Evolutionary conservation across 805 yeast species (phyloP).

Genomic region (Cyberlindnera xylosilytica): DNA sequence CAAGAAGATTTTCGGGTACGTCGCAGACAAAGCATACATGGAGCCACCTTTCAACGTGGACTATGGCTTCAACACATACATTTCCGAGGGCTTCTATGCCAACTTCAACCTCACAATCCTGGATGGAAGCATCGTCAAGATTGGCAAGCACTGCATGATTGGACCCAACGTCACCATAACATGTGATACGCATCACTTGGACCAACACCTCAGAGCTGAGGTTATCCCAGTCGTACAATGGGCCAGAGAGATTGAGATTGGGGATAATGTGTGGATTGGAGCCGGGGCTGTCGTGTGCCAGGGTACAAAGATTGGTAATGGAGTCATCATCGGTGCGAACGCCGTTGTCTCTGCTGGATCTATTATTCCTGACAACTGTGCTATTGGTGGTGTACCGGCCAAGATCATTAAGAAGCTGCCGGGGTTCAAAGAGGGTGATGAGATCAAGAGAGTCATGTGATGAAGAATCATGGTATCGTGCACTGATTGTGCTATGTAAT

Average conservation of each 20-base stretch:
- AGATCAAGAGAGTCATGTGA: not conserved
- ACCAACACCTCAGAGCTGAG: slow-evolving; percentile 39
- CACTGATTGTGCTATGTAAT: not conserved
- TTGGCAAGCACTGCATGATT: slow-evolving; percentile 58
- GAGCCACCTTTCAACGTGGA: slow-evolving; percentile 65
- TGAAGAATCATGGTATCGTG: slow-evolving; percentile 9
- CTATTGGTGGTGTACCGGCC: slow-evolving; percentile 67
- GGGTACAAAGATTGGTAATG: slow-evolving; percentile 64
- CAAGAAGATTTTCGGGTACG: slow-evolving; percentile 46
- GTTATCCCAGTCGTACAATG: slow-evolving; percentile 36
- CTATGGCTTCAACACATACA: slow-evolving; percentile 59
- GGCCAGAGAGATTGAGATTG: slow-evolving; percentile 55
- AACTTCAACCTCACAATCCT: slow-evolving; percentile 54
- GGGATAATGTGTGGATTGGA: slow-evolving; percentile 69
- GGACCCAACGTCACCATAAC: slow-evolving; percentile 63
- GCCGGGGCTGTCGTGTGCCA: slow-evolving; percentile 52
- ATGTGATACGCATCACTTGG: slow-evolving; percentile 65
- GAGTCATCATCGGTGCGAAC: slow-evolving; percentile 65
- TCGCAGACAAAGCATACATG: slow-evolving; percentile 31
- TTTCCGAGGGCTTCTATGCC: slow-evolving; percentile 58
- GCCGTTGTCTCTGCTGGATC: slow-evolving; percentile 49
- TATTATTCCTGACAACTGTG: slow-evolving; percentile 50
- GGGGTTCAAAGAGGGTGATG: slow-evolving; percentile 15
- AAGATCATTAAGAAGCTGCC: slow-evolving; percentile 35
- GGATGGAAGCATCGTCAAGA: slow-evolving; percentile 58